These are phyloP conservation scores for Arbutus unedo DNA, from an alignment of 148 eudicot species.

Conservation along the genomic window DNA sequence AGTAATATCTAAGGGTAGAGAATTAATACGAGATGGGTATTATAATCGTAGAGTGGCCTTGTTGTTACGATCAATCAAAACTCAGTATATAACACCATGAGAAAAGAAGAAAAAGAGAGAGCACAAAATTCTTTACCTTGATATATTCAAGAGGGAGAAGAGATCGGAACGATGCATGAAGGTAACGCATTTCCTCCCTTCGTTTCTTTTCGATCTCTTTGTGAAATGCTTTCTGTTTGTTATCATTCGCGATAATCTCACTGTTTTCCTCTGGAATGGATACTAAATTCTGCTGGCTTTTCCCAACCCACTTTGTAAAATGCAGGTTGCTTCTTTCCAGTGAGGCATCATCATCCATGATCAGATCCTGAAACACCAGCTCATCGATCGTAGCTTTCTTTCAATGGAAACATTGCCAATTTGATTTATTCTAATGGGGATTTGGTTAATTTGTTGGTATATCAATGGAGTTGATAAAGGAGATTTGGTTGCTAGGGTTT, in stretches of 20 bases:
- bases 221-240: not conserved
- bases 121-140: not conserved
- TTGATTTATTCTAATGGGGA: not conserved
- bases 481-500: slow-evolving; percentile 8
- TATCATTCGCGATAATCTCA: not conserved
- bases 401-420: not conserved
- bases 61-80: not conserved
- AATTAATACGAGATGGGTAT: not conserved
- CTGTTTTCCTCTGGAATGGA: not conserved
- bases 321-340: not conserved
- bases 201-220: not conserved
- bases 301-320: not conserved
- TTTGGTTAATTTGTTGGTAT: not conserved
- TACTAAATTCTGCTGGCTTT: not conserved
- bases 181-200: not conserved
- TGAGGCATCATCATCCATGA: not conserved
- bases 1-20: not conserved
- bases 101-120: not conserved
- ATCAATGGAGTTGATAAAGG: not conserved
- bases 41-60: not conserved
- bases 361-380: not conserved
- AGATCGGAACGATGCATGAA: not conserved
- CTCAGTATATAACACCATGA: not conserved
- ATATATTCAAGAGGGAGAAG: not conserved
- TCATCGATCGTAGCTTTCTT: not conserved